phyloP scores from a whole-genome alignment of 1,139 yeast species.

The Geotrichum bryndzae region DNA sequence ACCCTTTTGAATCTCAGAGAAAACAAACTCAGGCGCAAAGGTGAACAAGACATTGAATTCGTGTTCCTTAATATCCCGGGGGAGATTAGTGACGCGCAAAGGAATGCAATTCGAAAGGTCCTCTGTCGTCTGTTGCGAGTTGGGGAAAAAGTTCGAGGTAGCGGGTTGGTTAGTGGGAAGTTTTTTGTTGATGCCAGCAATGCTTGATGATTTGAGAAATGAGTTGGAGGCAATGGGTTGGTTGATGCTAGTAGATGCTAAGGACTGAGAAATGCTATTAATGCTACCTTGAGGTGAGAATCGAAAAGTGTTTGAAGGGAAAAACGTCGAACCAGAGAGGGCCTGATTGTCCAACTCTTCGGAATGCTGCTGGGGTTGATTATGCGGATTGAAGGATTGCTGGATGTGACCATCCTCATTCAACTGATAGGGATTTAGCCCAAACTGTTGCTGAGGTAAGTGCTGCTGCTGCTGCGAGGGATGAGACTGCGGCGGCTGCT shows the following conservation, averaged over 20 bases:
- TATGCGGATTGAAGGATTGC: background rate
- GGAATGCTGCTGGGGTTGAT: background rate
- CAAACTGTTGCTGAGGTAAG: background rate
- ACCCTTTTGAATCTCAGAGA: constrained; percentile 49
- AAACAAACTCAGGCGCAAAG: constrained; percentile 65
- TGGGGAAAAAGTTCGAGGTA: constrained; percentile 15
- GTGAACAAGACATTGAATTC: constrained; percentile 77
- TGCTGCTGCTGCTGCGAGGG: background rate
- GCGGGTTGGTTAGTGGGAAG: background rate
- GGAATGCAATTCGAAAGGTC: constrained; percentile 9
- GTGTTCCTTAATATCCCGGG: constrained; percentile 64
- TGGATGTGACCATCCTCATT: background rate
- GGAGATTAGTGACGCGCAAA: constrained; percentile 53
- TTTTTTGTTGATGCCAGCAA: constrained; percentile 4
- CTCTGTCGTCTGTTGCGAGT: constrained; percentile 1
- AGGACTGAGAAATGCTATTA: constrained; percentile 15
- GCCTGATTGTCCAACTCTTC: background rate
- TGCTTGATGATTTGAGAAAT: constrained; percentile 12
- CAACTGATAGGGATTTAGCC: background rate
- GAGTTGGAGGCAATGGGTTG: constrained; percentile 3
- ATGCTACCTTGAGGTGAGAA: constrained; percentile 16
- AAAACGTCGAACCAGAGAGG: constrained; percentile 8
- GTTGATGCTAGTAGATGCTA: constrained; percentile 16
- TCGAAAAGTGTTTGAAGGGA: constrained; percentile 11
- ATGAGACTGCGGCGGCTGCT: background rate